Evolutionary conservation across 768 basidiomycete species (phyloP).

Genomic region (Amanita inopinata): DNA sequence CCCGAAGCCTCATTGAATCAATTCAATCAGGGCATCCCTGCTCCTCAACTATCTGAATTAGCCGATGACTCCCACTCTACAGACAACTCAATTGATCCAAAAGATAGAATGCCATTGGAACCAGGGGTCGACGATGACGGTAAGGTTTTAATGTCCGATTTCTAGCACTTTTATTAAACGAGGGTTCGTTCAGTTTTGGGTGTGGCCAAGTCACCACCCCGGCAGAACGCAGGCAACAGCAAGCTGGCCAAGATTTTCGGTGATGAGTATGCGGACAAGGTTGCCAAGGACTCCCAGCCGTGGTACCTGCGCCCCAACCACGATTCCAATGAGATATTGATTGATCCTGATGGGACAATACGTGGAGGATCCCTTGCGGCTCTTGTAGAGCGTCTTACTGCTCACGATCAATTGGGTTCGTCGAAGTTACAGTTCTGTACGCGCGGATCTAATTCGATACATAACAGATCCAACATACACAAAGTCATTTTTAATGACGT

Average conservation of each 20-base stretch:
- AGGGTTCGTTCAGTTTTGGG: slow-evolving; percentile 11
- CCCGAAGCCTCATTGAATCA: not conserved
- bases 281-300: slow-evolving; percentile 42
- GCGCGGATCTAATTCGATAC: slow-evolving; percentile 2
- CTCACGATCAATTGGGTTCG: slow-evolving; percentile 81
- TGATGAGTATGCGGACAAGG: slow-evolving; percentile 33
- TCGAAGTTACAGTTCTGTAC: slow-evolving; percentile 8
- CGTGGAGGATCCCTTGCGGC: slow-evolving; percentile 82
- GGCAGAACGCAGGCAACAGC: slow-evolving; percentile 25
- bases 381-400: slow-evolving; percentile 82
- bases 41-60: not conserved
- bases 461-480: slow-evolving; percentile 64
- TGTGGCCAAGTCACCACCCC: slow-evolving; percentile 21
- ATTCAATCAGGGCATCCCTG: not conserved
- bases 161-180: not conserved
- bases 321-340: slow-evolving; percentile 67
- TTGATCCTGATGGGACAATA: slow-evolving; percentile 77
- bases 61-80: not conserved
- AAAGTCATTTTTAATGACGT: slow-evolving; percentile 91
- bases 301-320: slow-evolving; percentile 86
- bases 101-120: not conserved
- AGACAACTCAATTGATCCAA: not conserved
- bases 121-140: slow-evolving; percentile 28
- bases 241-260: slow-evolving; percentile 70
- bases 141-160: slow-evolving; percentile 16